phyloP scores from a whole-genome alignment of 768 basidiomycete species.

The Cyclocybe cylindracea region DNA sequence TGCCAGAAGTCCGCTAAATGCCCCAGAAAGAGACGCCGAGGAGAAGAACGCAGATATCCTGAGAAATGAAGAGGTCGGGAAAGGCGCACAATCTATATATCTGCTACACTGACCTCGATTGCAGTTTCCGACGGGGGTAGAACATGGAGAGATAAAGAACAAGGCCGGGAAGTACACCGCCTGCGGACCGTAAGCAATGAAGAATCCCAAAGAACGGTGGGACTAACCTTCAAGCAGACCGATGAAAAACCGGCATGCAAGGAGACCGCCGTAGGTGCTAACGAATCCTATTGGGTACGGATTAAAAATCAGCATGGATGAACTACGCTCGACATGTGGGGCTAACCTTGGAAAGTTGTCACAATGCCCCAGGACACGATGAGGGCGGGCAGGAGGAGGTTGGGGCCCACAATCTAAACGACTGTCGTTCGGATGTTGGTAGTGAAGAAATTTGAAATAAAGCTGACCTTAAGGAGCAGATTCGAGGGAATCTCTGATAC shows the following conservation, averaged over 20 bases:
- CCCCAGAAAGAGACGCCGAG: slow-evolving; percentile 48
- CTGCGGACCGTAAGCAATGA: no score
- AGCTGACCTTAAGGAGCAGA: slow-evolving; percentile 29
- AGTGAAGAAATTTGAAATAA: no score
- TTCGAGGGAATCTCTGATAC: slow-evolving; percentile 50
- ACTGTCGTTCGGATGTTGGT: no score
- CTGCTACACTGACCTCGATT: slow-evolving; percentile 1
- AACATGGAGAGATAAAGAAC: slow-evolving; percentile 39
- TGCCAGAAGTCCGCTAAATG: slow-evolving; percentile 67
- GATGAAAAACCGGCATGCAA: slow-evolving; percentile 50
- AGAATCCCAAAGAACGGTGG: no score
- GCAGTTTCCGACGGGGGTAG: slow-evolving; percentile 27
- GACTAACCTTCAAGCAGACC: slow-evolving; percentile 50
- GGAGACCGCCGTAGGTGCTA: slow-evolving; percentile 41
- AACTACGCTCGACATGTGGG: no score
- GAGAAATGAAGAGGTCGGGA: not conserved
- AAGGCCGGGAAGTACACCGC: slow-evolving; percentile 29
- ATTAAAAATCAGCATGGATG: no score
- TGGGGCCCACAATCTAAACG: no score
- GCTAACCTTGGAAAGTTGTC: no score
- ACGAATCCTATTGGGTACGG: slow-evolving; percentile 36
- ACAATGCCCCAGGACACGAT: no score
- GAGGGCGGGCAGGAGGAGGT: no score
- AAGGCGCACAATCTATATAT: not conserved
- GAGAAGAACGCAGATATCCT: slow-evolving; percentile 42